A percentile compares a stretch with the other conserved stretches of the same genome.
Conservation (phyloP, 139 green algal genomes). For the Chlorella ohadii region DNA sequence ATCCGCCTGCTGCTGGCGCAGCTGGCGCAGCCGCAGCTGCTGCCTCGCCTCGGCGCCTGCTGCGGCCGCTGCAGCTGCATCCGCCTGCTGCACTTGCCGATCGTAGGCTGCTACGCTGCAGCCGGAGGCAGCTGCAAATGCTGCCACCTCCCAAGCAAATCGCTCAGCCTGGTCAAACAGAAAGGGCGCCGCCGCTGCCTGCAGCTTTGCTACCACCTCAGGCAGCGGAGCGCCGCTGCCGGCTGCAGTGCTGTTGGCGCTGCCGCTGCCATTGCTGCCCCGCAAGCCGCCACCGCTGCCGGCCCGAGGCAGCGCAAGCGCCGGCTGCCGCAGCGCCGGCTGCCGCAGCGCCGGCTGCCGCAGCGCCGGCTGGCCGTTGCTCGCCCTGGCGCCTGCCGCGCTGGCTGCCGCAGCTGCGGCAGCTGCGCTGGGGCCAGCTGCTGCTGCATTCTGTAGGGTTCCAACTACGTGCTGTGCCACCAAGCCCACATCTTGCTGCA, state of each 20-base stretch:
- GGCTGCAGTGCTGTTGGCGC: neutral
- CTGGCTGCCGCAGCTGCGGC: neutral
- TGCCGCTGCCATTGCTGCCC: neutral
- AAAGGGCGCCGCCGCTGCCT: constrained; percentile 27
- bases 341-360: neutral
- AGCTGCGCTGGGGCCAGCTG: neutral
- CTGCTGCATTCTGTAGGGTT: constrained; percentile 22
- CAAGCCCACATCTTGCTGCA: constrained; percentile 39
- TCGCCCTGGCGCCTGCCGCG: neutral
- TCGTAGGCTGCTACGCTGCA: constrained; percentile 29
- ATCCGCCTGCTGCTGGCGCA: neutral
- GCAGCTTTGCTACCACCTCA: neutral
- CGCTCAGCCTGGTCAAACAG: constrained; percentile 34
- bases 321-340: neutral
- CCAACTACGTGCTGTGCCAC: constrained; percentile 35
- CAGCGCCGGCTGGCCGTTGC: neutral
- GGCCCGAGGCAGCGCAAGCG: neutral
- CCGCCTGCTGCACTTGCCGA: neutral
- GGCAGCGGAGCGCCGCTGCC: neutral
- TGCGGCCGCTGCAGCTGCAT: neutral
- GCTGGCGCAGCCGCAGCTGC: neutral
- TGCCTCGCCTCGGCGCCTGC: neutral
- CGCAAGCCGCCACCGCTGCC: neutral
- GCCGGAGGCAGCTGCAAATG: constrained; percentile 22
- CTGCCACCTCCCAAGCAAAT: constrained; percentile 37